A percentile compares a stretch with the other conserved stretches of the same genome.
Conservation (phyloP, 2,329 filamentous ascomycete genomes). For the Aspergillus fischeri region DNA sequence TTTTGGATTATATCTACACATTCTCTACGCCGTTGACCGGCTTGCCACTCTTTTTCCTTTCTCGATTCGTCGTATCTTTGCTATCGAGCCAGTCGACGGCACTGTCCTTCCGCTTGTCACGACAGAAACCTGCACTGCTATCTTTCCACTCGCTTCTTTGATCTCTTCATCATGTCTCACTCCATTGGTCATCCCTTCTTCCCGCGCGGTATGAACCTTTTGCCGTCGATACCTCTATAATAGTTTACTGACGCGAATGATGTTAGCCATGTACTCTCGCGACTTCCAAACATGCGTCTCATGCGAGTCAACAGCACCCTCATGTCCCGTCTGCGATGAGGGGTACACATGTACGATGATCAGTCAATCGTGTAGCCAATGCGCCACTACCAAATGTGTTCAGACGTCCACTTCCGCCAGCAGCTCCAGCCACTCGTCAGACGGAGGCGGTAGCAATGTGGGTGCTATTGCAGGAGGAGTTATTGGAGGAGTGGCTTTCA, state of each 20-base stretch:
- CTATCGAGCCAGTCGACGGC: constrained; percentile 1
- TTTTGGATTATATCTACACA: constrained; percentile 16
- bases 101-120: constrained; percentile 1
- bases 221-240: not conserved
- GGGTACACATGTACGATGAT: constrained; percentile 58
- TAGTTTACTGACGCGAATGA: constrained; percentile 1
- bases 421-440: constrained; percentile 9
- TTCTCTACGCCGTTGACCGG: constrained; percentile 29
- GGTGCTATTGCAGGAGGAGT: constrained; percentile 92
- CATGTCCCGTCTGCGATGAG: constrained; percentile 56
- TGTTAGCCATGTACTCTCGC: constrained; percentile 16
- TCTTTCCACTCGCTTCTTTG: constrained; percentile 1
- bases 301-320: constrained; percentile 51
- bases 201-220: constrained; percentile 15
- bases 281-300: constrained; percentile 48
- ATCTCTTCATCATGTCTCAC: constrained; percentile 24
- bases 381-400: constrained; percentile 56
- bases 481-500: constrained; percentile 71
- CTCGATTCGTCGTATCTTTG: not conserved
- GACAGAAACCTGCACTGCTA: constrained; percentile 1
- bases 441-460: constrained; percentile 56
- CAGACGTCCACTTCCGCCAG: constrained; percentile 35
- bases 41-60: constrained; percentile 21
- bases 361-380: constrained; percentile 56
- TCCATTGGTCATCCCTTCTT: constrained; percentile 17